phyloP scores from a whole-genome alignment of 2,329 filamentous ascomycete species.

The Colletotrichum euphorbiae region DNA sequence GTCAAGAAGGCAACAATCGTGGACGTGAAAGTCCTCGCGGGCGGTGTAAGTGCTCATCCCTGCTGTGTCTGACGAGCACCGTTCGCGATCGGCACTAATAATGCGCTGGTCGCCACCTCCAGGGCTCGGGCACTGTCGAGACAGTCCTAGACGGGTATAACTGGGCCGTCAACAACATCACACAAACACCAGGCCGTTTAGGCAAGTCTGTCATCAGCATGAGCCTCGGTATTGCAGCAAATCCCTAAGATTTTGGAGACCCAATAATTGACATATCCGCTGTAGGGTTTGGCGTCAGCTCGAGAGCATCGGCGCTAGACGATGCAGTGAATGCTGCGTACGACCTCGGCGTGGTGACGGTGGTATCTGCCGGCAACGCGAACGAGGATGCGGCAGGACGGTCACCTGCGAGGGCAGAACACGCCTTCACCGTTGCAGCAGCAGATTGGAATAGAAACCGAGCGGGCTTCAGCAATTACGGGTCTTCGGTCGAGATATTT shows the following conservation, averaged over 20 bases:
- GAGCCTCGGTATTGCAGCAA: slow-evolving; percentile 49
- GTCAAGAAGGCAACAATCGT: slow-evolving; percentile 58
- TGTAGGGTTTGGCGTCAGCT: slow-evolving; percentile 37
- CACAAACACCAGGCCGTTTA: slow-evolving; percentile 43
- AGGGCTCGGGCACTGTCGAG: slow-evolving; percentile 25
- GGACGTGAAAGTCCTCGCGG: slow-evolving; percentile 57
- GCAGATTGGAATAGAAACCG: slow-evolving; percentile 53
- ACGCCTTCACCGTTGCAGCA: slow-evolving; percentile 65
- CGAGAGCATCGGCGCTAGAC: slow-evolving; percentile 59
- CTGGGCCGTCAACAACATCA: slow-evolving; percentile 52
- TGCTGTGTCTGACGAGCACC: slow-evolving; percentile 1
- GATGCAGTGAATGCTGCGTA: slow-evolving; percentile 59
- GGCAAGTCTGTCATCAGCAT: slow-evolving; percentile 57
- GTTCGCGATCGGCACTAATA: slow-evolving; percentile 17
- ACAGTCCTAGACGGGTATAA: slow-evolving; percentile 48
- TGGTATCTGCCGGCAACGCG: slow-evolving; percentile 66
- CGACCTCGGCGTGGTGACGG: slow-evolving; percentile 59
- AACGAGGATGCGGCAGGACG: slow-evolving; percentile 46
- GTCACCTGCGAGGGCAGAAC: slow-evolving; percentile 61
- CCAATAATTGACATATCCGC: slow-evolving; percentile 9
- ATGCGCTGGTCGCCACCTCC: slow-evolving; percentile 47
- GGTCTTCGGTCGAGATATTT: slow-evolving; percentile 28
- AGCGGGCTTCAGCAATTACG: slow-evolving; percentile 64
- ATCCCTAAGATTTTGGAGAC: slow-evolving; percentile 43
- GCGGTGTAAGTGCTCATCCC: slow-evolving; percentile 34